phyloP scores from a whole-genome alignment of 768 basidiomycete species.

The Bullera alba region DNA sequence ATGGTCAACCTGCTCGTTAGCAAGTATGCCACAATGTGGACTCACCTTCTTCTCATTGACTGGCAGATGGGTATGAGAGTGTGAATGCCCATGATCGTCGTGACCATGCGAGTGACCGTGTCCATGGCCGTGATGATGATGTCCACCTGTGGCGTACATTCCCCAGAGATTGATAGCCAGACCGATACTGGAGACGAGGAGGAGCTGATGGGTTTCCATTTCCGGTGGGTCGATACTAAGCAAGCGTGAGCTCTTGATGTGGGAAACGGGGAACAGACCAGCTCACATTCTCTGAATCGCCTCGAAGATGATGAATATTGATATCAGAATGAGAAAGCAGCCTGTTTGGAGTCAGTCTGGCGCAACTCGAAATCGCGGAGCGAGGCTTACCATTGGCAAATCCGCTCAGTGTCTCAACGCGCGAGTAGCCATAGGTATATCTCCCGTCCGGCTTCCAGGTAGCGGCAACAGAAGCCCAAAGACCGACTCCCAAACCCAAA shows the following conservation, averaged over 20 bases:
- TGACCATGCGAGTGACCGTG: slow-evolving; percentile 34
- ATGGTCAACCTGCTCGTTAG: not conserved
- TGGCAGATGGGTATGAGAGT: slow-evolving; percentile 24
- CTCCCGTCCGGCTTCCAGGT: slow-evolving; percentile 91
- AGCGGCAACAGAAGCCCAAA: slow-evolving; percentile 95
- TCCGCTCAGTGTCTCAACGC: slow-evolving; percentile 94
- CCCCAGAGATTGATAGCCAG: slow-evolving; percentile 92
- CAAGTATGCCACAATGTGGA: not conserved
- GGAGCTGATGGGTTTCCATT: slow-evolving; percentile 84
- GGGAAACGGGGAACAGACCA: no score
- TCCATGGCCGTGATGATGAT: slow-evolving; percentile 37
- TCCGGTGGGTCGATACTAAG: slow-evolving; percentile 83
- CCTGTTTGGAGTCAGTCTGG: slow-evolving; percentile 11
- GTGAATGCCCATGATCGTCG: slow-evolving; percentile 32
- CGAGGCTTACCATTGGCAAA: slow-evolving; percentile 95
- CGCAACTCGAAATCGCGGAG: slow-evolving; percentile 40
- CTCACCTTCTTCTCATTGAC: slow-evolving; percentile 33
- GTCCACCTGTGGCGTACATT: slow-evolving; percentile 95
- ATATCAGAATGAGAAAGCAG: slow-evolving; percentile 54
- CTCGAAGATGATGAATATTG: slow-evolving; percentile 97
- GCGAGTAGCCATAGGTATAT: slow-evolving; percentile 94
- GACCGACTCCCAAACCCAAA: slow-evolving; percentile 89
- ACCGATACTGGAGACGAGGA: slow-evolving; percentile 81
- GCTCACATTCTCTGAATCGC: slow-evolving; percentile 85
- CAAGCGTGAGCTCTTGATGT: not conserved